Conservation (phyloP, 2,329 filamentous ascomycete species). For the Aspergillus japonicus region DNA sequence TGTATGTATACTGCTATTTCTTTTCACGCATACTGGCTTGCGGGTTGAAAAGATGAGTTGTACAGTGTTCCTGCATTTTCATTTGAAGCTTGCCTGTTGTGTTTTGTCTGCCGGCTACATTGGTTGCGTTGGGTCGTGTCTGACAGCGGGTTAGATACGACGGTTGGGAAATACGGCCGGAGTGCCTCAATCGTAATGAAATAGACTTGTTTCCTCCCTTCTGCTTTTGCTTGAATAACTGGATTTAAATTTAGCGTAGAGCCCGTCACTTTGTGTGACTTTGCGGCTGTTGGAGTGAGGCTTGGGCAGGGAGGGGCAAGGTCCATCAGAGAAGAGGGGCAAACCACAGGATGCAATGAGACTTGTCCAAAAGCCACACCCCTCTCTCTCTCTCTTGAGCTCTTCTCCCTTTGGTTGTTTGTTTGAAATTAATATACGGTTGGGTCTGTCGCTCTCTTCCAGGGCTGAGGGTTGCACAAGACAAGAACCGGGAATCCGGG, state of each 20-base stretch:
- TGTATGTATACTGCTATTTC: constrained; percentile 36
- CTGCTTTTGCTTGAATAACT: background rate
- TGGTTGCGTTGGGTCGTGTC: background rate
- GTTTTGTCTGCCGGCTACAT: constrained; percentile 1
- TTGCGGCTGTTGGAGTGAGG: background rate
- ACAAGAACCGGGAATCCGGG: constrained; percentile 4
- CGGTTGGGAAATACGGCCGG: background rate
- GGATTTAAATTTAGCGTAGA: background rate
- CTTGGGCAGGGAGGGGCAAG: background rate
- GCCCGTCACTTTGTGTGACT: background rate
- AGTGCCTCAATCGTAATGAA: background rate
- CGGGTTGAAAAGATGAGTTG: constrained; percentile 19
- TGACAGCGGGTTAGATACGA: background rate
- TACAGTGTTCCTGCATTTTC: constrained; percentile 23
- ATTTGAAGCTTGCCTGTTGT: constrained; percentile 8
- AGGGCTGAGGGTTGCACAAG: background rate
- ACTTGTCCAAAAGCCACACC: background rate
- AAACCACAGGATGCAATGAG: background rate
- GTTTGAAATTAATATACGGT: background rate
- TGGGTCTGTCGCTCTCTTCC: background rate
- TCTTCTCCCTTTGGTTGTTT: background rate
- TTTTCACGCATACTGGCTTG: constrained; percentile 16
- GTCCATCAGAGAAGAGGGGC: background rate
- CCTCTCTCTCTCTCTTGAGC: background rate
- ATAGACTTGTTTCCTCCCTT: background rate